Evolutionary conservation across 1,139 yeast genomes (phyloP).

Genomic region (Fermentozyma sake): DNA sequence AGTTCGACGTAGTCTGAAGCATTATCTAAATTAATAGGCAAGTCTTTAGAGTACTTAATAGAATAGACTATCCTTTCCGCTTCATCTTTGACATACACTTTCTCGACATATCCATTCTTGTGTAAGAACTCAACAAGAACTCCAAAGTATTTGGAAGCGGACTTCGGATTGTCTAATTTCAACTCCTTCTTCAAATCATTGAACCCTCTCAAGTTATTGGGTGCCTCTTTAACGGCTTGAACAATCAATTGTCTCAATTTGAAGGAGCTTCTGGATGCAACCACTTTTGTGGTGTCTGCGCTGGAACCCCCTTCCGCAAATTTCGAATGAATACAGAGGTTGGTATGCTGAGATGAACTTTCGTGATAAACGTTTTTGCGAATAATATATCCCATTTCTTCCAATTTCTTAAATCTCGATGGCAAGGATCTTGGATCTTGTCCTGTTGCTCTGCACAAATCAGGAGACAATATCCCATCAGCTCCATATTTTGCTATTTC

Average conservation of each 20-base stretch:
- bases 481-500: conserved; percentile 53
- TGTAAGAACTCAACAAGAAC: conserved; percentile 50
- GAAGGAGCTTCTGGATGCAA: conserved; percentile 25
- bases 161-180: conserved; percentile 43
- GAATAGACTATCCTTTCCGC: conserved; percentile 49
- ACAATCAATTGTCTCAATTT: conserved; percentile 39
- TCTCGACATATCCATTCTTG: conserved; percentile 49
- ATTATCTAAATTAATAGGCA: conserved; percentile 25
- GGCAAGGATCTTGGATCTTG: conserved; percentile 75
- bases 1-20: conserved; percentile 2
- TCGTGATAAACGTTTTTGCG: conserved; percentile 38
- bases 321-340: conserved; percentile 41
- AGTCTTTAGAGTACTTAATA: conserved; percentile 54
- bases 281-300: conserved; percentile 2
- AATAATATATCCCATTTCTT: conserved; percentile 43
- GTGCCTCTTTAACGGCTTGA: conserved; percentile 56
- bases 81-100: conserved; percentile 50
- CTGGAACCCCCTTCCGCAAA: conserved; percentile 23
- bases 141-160: conserved; percentile 47
- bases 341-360: conserved; percentile 43
- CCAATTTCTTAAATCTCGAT: conserved; percentile 52
- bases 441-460: conserved; percentile 49
- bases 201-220: conserved; percentile 63
- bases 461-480: conserved; percentile 55
- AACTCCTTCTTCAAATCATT: conserved; percentile 62